Conservation (phyloP, 306 rosid genomes). For the Datisca glomerata region DNA sequence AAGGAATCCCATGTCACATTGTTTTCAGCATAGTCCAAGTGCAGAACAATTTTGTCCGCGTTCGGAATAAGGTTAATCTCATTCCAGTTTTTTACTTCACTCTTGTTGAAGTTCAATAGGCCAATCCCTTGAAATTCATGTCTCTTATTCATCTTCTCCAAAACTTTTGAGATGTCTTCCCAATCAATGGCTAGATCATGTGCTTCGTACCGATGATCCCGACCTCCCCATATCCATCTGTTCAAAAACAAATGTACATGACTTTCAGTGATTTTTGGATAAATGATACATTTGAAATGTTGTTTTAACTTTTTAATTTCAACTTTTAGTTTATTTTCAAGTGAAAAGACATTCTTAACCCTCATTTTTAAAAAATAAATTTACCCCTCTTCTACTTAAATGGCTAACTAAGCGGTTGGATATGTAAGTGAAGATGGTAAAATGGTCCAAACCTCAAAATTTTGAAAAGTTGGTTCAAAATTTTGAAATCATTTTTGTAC, state of each 20-base stretch:
- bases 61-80: slow-evolving; percentile 50
- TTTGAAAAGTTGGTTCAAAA: no score
- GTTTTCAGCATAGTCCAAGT: slow-evolving; percentile 39
- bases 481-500: no score
- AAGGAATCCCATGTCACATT: slow-evolving; percentile 75
- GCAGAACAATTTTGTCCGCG: slow-evolving; percentile 32
- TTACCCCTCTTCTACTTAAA: no score
- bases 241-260: slow-evolving; percentile 19
- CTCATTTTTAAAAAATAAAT: no score
- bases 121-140: slow-evolving; percentile 61
- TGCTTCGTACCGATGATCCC: slow-evolving; percentile 47
- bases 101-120: slow-evolving; percentile 52
- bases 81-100: slow-evolving; percentile 49
- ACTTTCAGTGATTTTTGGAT: neutral
- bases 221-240: slow-evolving; percentile 91
- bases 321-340: no score
- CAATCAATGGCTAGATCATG: slow-evolving; percentile 35
- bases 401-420: neutral
- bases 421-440: neutral
- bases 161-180: slow-evolving; percentile 37
- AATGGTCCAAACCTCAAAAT: no score
- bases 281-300: neutral
- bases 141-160: slow-evolving; percentile 22
- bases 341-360: no score
- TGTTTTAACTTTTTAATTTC: no score